These are phyloP conservation scores for Hyaloscypha variabilis DNA, from an alignment of 495 filamentous ascomycete species.

Conservation along the genomic window DNA sequence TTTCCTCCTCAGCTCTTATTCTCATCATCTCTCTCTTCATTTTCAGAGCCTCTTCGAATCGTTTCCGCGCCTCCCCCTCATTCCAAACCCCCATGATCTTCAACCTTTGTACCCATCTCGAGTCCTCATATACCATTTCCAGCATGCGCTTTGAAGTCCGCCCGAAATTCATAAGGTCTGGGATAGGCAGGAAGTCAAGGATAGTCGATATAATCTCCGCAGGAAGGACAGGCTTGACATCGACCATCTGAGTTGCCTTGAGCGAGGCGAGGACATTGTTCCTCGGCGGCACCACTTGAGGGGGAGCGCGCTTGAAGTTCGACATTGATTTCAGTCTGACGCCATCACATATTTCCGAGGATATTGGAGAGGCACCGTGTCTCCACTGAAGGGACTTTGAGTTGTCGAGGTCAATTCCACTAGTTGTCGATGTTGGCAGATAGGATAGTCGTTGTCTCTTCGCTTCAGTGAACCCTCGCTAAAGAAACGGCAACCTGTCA, in stretches of 20 bases:
- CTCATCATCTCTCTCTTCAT: slow-evolving; percentile 64
- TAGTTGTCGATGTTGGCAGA: not conserved
- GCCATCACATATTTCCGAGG: not conserved
- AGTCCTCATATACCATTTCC: slow-evolving; percentile 99
- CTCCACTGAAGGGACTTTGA: not conserved
- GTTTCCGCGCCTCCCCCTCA: slow-evolving; percentile 78
- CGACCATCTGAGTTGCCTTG: slow-evolving; percentile 74
- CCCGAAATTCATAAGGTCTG: slow-evolving; percentile 85
- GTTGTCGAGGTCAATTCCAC: not conserved
- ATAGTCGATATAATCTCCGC: slow-evolving; percentile 92
- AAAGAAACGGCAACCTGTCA: not conserved
- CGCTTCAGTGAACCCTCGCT: not conserved
- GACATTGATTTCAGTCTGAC: slow-evolving; percentile 48
- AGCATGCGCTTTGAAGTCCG: slow-evolving; percentile 84
- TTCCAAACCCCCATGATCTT: slow-evolving; percentile 91
- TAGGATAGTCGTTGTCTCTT: not conserved
- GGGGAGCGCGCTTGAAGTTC: slow-evolving; percentile 63
- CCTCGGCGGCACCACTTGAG: slow-evolving; percentile 40
- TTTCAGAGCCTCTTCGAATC: slow-evolving; percentile 73
- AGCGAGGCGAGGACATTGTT: slow-evolving; percentile 71
- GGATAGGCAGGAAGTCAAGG: slow-evolving; percentile 83
- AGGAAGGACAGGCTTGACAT: slow-evolving; percentile 74
- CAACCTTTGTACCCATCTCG: slow-evolving; percentile 86
- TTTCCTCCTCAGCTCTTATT: slow-evolving; percentile 53
- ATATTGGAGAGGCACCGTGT: not conserved